Percentiles rank a stretch among this genome's conserved stretches.
phyloP scores from a whole-genome alignment of 495 filamentous ascomycete genomes.

The Cercophora samala region DNA sequence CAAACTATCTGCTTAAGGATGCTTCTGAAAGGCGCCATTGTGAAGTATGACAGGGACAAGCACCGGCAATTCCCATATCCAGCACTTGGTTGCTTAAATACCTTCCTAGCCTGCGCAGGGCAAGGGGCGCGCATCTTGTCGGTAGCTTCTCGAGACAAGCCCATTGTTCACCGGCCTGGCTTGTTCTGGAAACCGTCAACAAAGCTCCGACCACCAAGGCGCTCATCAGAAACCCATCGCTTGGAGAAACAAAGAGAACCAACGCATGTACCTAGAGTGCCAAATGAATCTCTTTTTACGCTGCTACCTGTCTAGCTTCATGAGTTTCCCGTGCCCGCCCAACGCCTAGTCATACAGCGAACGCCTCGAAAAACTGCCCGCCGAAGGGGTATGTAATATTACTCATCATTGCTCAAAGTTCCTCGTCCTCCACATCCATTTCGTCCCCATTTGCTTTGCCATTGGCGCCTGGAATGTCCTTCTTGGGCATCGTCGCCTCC shows the following conservation, averaged over 20 bases:
- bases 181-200: neutral
- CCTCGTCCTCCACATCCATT: slow-evolving; percentile 54
- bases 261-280: neutral
- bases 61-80: neutral
- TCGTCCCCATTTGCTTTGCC: slow-evolving; percentile 53
- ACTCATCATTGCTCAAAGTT: slow-evolving; percentile 32
- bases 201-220: neutral
- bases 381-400: slow-evolving; percentile 13
- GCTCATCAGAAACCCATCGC: neutral
- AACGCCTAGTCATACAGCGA: slow-evolving; percentile 40
- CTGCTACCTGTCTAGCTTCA: slow-evolving; percentile 29
- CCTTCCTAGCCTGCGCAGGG: neutral
- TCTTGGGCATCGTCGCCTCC: slow-evolving; percentile 70
- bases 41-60: neutral
- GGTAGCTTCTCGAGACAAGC: neutral
- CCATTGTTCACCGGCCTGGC: neutral
- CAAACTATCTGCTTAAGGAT: neutral
- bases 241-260: neutral
- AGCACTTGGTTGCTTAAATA: neutral
- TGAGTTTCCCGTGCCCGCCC: slow-evolving; percentile 15
- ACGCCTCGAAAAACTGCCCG: slow-evolving; percentile 10
- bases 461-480: slow-evolving; percentile 48
- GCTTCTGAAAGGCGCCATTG: neutral
- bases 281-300: slow-evolving; percentile 16
- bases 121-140: neutral